Base-by-base conservation (phyloP, 352 stramenopile species). In the Globisporangium solare region DNA sequence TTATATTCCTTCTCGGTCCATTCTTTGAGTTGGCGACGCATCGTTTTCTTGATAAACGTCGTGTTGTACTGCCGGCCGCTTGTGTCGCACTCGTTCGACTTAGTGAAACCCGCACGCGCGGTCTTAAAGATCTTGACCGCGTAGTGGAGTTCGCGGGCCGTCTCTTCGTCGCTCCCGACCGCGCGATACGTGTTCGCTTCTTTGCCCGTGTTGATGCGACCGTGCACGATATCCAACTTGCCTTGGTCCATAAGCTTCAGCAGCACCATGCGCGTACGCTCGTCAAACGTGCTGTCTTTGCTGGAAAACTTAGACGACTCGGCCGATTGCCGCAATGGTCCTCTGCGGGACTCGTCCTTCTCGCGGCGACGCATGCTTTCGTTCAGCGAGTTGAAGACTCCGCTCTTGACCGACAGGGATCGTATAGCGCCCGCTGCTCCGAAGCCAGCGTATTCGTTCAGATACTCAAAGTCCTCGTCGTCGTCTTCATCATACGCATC, bases 91-190 rank as follows among this genome's bases (percentile, higher is more conserved):
- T 77, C 57, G 39, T 73, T 70, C 54, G 61, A 60, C 39, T 79
- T 82, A 24, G 61, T 60, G 49, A 77, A 83, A 45, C 87, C 80
- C 3, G 59, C 70, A 21, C 76, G 61, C 42, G 66, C 70, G 2
- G 68, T 77, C 64, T 90, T 91, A 71, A 92, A 88, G 45, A 94
- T 71, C 71, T 94, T 91, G 65, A 83, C 71, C 7, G 64, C 65
- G 47, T 68, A 65, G 2, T 59, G 58, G 47, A 63, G 55, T 13
- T 73, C 67, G 1, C 51, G 42, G 6, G 51, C 61, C 7, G 60
- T 67, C 15, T 62, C 50, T 13, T 41, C 61, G 45, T 75, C 59
- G 37, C 43, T 47, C 5, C 70, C 74, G 14, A 74, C 47, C 3
- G 73, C 78, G 55, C 80, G 67, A 55, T 86, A 89, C 37, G 87